A percentile compares a stretch with the other conserved stretches of the same genome.
Conservation (phyloP, 345 rosid species). For the Passiflora organensis region DNA sequence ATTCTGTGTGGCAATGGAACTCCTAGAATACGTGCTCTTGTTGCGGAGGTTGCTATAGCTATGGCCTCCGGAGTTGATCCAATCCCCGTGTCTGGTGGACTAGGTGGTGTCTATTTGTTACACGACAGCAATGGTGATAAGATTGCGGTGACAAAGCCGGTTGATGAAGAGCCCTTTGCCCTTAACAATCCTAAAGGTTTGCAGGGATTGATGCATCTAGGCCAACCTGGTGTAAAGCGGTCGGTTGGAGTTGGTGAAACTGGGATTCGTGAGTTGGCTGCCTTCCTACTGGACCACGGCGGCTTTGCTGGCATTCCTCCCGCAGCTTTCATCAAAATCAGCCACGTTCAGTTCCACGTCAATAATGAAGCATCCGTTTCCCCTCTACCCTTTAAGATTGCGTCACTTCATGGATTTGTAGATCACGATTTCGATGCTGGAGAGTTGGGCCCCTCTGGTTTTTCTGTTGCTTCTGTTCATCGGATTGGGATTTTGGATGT, state of each 20-base stretch:
- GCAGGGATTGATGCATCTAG: conserved; percentile 58
- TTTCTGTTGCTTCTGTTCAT: conserved; percentile 66
- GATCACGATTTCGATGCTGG: conserved; percentile 80
- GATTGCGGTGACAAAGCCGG: conserved; percentile 68
- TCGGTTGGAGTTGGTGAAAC: conserved; percentile 69
- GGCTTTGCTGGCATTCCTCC: conserved; percentile 75
- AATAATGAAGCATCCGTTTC: conserved; percentile 25
- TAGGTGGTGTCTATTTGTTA: conserved; percentile 73
- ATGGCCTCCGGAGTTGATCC: conserved; percentile 62
- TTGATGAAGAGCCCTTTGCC: conserved; percentile 73
- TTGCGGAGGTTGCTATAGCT: conserved; percentile 66
- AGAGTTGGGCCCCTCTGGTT: conserved; percentile 64
- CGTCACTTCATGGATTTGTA: conserved; percentile 65
- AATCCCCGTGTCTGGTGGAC: conserved; percentile 51
- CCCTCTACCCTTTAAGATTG: conserved; percentile 46
- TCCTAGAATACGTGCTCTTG: conserved; percentile 48
- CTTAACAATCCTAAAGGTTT: conserved; percentile 71
- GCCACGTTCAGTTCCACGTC: conserved; percentile 51
- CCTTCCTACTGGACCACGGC: conserved; percentile 69
- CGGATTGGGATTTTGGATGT: conserved; percentile 68
- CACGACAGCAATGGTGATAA: conserved; percentile 38
- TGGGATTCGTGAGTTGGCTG: conserved; percentile 69
- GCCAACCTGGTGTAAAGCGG: conserved; percentile 63
- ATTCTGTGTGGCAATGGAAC: conserved; percentile 48
- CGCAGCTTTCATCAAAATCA: conserved; percentile 63